Conservation (phyloP, 1,284 basidiomycete genomes). For the Coniferiporia weirii region DNA sequence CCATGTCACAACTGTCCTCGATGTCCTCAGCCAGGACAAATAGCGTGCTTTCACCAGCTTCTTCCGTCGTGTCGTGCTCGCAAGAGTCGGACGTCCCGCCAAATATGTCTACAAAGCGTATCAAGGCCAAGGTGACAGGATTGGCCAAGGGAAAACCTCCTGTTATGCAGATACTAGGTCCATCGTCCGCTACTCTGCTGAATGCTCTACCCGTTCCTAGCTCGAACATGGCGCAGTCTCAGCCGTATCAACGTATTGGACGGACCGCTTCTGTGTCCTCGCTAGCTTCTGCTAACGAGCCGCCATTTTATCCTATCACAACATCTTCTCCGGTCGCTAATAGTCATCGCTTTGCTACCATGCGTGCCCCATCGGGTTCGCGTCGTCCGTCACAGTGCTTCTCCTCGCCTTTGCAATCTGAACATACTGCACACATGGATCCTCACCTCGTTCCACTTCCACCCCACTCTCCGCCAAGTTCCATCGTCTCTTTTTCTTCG, state of each 20-base stretch:
- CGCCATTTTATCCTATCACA: constrained; percentile 49
- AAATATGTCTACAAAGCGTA: constrained; percentile 30
- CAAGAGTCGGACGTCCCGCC: constrained; percentile 7
- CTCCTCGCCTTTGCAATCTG: constrained; percentile 21
- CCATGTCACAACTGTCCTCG: constrained; percentile 15
- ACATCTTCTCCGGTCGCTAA: constrained; percentile 49
- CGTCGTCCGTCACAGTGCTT: constrained; percentile 35
- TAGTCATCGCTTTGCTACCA: constrained; percentile 44
- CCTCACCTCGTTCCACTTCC: constrained; percentile 51
- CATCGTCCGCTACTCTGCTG: constrained; percentile 23
- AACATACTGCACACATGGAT: constrained; percentile 39
- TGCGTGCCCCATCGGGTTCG: constrained; percentile 33
- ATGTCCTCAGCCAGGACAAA: constrained; percentile 3
- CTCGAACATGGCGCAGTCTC: constrained; percentile 30
- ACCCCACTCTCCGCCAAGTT: constrained; percentile 62
- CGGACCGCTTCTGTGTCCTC: constrained; percentile 28
- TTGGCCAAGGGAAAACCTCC: constrained; percentile 35
- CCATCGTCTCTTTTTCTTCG: constrained; percentile 51
- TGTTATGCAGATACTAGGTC: constrained; percentile 22
- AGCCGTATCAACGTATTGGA: constrained; percentile 36
- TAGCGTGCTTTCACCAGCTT: background rate
- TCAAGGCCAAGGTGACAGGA: constrained; percentile 54
- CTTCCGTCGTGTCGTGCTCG: constrained; percentile 7
- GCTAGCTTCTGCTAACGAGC: constrained; percentile 25
- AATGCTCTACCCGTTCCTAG: constrained; percentile 29